Base-by-base conservation (phyloP, 2,329 filamentous ascomycete genomes). In the Epichloe bromicola region DNA sequence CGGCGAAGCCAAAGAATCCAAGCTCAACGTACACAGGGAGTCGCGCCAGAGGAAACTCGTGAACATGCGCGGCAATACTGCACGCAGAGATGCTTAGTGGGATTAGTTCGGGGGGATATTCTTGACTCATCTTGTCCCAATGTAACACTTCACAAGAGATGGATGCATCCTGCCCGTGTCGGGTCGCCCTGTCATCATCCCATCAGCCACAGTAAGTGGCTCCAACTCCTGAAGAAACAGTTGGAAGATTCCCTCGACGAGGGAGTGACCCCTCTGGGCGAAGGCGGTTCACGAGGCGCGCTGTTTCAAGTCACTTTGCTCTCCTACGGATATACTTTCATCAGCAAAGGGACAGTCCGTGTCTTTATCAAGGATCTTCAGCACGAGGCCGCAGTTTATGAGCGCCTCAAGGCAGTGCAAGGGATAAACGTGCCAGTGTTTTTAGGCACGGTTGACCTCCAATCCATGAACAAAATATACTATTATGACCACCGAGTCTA, bases 311-410 rank as follows among this genome's bases (percentile, higher is more conserved):
- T 74, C 4, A 69, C 65, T 12, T 60, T 74, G 40, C 55, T 66
- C 30, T 58, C 52, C 3, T 65, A 73, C 54, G 65, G 70, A 52
- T 74, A 74, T 59, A 70, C 65, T 2, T 67, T 75, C 47, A 59
- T 68, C 23, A 59, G 62, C 48, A 75, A 75, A 56, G 65, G 65
- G 23, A 72, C 63, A 1, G 59, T 67, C 2, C 33, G 15, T 23
- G 60, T 53, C 20, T 69, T 68, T 19, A 54, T 66, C 30, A 15
- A 42, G 5, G 59, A 67, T 52, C 65, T 71, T 7, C 38, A 65
- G 52, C 59, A 69, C 41, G 65, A 72, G 56, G 62, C 60, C 4
- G 44, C 39, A 1, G 59, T 71, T 1, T 73, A 73, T 53, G 10
- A 57, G 14, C 60, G 60, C 17, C 60, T 71, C 0, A 20, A 54